Evolutionary conservation across 352 stramenopile species (phyloP).

Genomic region (Globisporangium ultimum): DNA sequence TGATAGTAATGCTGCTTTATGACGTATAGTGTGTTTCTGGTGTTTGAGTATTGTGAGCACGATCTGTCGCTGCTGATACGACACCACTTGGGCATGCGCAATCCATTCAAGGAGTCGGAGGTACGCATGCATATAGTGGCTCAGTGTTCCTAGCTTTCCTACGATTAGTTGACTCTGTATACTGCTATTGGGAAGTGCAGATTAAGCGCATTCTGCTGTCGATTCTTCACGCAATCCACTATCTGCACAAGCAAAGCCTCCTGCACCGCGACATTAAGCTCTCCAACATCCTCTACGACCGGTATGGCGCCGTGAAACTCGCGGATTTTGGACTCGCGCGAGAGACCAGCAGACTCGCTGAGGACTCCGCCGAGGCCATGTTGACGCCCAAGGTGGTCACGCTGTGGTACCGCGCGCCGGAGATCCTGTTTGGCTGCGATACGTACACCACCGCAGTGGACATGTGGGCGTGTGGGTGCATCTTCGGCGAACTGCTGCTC

Average conservation of each 20-base stretch:
- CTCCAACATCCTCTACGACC: constrained; percentile 92
- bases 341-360: constrained; percentile 65
- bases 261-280: constrained; percentile 96
- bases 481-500: constrained; percentile 59
- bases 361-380: constrained; percentile 4
- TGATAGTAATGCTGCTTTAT: constrained; percentile 1
- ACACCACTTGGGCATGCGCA: constrained; percentile 44
- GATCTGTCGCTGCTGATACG: constrained; percentile 72
- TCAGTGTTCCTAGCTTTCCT: too few species aligned
- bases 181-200: neutral
- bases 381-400: constrained; percentile 91
- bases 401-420: constrained; percentile 92
- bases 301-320: constrained; percentile 60
- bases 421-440: constrained; percentile 87
- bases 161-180: too few species aligned
- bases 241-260: constrained; percentile 78
- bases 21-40: constrained; percentile 71
- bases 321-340: constrained; percentile 65
- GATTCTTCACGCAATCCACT: constrained; percentile 66
- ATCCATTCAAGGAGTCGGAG: constrained; percentile 77
- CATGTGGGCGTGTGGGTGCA: constrained; percentile 81
- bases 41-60: constrained; percentile 90
- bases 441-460: constrained; percentile 90
- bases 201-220: constrained; percentile 90
- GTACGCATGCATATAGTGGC: constrained; percentile 23